phyloP scores from a whole-genome alignment of 169 alveolate species.

The Pseudocohnilembus persalinus region DNA sequence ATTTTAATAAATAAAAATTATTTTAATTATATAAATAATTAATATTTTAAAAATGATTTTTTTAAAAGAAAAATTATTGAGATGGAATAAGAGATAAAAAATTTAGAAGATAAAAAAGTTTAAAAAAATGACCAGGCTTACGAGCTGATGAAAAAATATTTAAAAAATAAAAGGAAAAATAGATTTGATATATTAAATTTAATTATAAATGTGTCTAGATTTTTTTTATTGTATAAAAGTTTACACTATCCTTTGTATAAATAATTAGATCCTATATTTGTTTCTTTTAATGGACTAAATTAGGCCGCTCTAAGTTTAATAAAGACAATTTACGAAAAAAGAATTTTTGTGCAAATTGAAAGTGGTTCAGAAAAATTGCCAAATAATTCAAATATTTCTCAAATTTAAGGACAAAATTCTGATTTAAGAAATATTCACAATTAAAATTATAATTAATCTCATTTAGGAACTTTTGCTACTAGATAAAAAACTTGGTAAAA shows the following conservation, averaged over 20 bases:
- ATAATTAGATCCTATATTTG: conserved; percentile 6
- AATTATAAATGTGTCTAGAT: conserved; percentile 7
- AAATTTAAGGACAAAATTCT: too few species aligned
- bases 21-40: background rate
- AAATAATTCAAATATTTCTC: too few species aligned
- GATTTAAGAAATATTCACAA: too few species aligned
- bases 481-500: too few species aligned
- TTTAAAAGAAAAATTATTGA: background rate
- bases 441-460: too few species aligned
- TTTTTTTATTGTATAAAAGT: conserved; percentile 19
- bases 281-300: conserved; percentile 10
- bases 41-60: background rate
- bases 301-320: background rate
- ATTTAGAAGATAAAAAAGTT: conserved; percentile 2
- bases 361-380: background rate
- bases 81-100: background rate
- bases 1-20: background rate
- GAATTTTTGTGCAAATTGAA: background rate
- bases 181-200: conserved; percentile 19
- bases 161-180: conserved; percentile 12
- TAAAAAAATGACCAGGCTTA: conserved; percentile 2
- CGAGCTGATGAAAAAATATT: background rate
- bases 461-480: too few species aligned
- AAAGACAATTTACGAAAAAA: background rate
- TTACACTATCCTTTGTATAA: background rate